Evolutionary conservation across 2,329 filamentous ascomycete genomes (phyloP).

Genomic region (Fusarium sp.): DNA sequence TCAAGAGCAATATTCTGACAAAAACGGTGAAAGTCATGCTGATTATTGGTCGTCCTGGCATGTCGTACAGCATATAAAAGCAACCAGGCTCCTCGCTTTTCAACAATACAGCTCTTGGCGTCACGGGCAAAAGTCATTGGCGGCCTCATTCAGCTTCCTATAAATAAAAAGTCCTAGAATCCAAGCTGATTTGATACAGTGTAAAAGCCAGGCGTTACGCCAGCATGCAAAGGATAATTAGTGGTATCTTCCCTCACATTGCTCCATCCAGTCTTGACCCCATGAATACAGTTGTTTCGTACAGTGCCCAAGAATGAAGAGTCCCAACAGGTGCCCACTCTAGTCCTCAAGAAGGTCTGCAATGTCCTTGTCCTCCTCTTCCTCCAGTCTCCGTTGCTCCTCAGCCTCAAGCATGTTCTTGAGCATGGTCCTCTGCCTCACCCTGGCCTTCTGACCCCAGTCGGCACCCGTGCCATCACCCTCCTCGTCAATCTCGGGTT

Average conservation of each 20-base stretch:
- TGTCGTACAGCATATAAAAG: not conserved
- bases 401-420: slow-evolving; percentile 75
- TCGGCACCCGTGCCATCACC: slow-evolving; percentile 62
- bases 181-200: not conserved
- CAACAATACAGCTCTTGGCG: not conserved
- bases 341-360: slow-evolving; percentile 75
- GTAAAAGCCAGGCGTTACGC: not conserved
- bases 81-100: not conserved
- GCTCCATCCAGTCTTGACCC: slow-evolving; percentile 6
- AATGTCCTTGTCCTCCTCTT: slow-evolving; percentile 81
- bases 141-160: not conserved
- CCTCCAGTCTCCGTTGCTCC: slow-evolving; percentile 68
- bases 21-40: not conserved
- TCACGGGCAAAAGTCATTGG: not conserved
- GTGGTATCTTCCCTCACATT: slow-evolving; percentile 8
- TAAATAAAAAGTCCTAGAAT: not conserved
- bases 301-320: not conserved
- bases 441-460: slow-evolving; percentile 79
- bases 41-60: not conserved
- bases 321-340: not conserved
- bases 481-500: slow-evolving; percentile 62
- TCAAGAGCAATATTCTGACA: not conserved
- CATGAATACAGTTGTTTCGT: slow-evolving; percentile 9
- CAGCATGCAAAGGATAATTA: not conserved
- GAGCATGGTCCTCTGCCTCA: slow-evolving; percentile 75